phyloP scores from a whole-genome alignment of 495 filamentous ascomycete species.

The Cryomyces antarcticus region DNA sequence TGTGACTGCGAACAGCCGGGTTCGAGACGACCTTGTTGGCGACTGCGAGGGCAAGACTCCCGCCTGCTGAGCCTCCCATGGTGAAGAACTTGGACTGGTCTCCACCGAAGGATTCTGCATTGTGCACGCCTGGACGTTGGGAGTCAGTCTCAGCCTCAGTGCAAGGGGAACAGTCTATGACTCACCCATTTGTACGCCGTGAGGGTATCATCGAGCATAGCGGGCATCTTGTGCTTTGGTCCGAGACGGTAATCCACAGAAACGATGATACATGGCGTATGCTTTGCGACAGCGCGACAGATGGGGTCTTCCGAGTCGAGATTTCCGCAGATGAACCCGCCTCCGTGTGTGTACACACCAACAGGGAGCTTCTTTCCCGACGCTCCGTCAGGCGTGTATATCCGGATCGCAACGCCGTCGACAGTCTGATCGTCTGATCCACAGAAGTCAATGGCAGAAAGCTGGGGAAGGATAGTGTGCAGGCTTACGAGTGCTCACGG shows the following conservation, averaged over 20 bases:
- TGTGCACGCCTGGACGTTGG: constrained; percentile 5
- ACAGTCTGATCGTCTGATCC: neutral
- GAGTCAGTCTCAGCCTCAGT: neutral
- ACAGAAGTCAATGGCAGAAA: neutral
- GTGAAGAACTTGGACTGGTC: constrained; percentile 9
- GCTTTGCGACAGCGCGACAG: constrained; percentile 11
- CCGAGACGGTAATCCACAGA: constrained; percentile 14
- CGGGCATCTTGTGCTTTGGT: constrained; percentile 13
- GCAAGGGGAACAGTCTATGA: neutral
- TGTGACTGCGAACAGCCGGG: constrained; percentile 2
- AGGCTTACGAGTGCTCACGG: neutral
- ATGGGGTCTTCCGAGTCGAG: constrained; percentile 12
- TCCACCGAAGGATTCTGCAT: constrained; percentile 9
- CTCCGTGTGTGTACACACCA: constrained; percentile 5
- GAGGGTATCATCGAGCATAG: constrained; percentile 10
- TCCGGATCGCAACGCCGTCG: neutral
- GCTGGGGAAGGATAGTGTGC: neutral
- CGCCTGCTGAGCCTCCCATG: constrained; percentile 14
- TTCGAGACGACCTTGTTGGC: constrained; percentile 7
- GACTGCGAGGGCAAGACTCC: constrained; percentile 10
- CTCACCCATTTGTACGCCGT: constrained; percentile 8
- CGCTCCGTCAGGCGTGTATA: neutral
- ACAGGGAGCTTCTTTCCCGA: neutral
- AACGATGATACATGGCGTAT: constrained; percentile 11
- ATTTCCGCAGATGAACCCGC: constrained; percentile 11